Base-by-base conservation (phyloP, 192 early-diverging fungal species). In the Globomyces pollinis-pini region DNA sequence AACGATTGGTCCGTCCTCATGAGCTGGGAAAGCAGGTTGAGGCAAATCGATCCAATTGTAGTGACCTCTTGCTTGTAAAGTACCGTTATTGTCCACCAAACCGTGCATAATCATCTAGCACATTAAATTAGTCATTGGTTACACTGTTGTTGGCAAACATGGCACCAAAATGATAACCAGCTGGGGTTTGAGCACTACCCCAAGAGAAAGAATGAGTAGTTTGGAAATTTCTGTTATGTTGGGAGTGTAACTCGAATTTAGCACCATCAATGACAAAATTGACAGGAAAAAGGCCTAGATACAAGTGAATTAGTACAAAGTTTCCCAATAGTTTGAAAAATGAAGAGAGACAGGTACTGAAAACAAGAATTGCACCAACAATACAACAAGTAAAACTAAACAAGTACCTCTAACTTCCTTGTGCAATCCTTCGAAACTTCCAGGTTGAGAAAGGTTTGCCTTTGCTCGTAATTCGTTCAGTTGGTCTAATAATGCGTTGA, bases 171-270 rank as follows among this genome's bases (percentile, higher is more conserved):
- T 91, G 88, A 74, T 96, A 99, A 62, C 73, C 76, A 28, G 91
- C 86, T 15, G 93, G 93, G 31, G 80, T 71, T 30, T 81, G 81
- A 31, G 56, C 39, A 8, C 84, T 76, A 3, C 90, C 96, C 74
- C 95, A 86, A 32, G 85, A 76, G 69, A 98, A 88, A 35, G 86
- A 84, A 79, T 99, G 96, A 28, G 88, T 84, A 36, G 93, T 88
- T 61, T 96, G 91, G 77, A 99, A 96, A 78, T 91, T 91, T 42
- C 78, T 88, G 55, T 90, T 91, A 66, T 96, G 72, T n/a, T 91
- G 81, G 63, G 93, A 95, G 23, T 88, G 83, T 59, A 98, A 78
- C 59, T 98, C 92, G 50, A 92, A 89, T 57, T 91, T 90, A 3
- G 87, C 94, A 58, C 96, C 96, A 57, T 99, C 93, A 66, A 98